Conservation (phyloP, 192 early-diverging fungal species). For the Linnemannia exigua region DNA sequence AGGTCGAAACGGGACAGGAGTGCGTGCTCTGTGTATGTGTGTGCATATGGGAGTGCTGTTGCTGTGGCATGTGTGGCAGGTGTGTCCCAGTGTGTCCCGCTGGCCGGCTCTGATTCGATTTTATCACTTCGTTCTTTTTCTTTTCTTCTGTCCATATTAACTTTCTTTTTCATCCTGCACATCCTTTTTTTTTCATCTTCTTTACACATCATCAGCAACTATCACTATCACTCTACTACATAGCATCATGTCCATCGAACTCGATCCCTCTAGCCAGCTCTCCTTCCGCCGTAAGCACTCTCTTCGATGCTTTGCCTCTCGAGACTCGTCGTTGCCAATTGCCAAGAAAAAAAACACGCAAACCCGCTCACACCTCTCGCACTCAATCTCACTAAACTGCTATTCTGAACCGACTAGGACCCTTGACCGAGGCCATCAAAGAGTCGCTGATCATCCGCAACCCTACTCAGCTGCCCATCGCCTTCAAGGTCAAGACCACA, state of each 20-base stretch:
- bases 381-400: background rate
- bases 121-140: background rate
- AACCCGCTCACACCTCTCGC: background rate
- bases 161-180: background rate
- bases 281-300: slow-evolving; percentile 68
- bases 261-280: slow-evolving; percentile 69
- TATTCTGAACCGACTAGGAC: slow-evolving; percentile 61
- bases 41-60: no score
- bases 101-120: background rate
- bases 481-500: slow-evolving; percentile 99
- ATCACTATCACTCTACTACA: no score
- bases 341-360: no score
- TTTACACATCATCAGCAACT: background rate
- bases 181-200: background rate
- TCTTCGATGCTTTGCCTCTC: background rate
- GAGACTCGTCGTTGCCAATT: background rate
- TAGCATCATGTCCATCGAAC: slow-evolving; percentile 73
- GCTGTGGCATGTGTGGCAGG: slow-evolving; percentile 1
- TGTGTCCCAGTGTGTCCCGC: background rate
- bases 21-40: no score
- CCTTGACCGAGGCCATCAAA: slow-evolving; percentile 72
- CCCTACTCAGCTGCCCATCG: slow-evolving; percentile 74
- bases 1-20: background rate
- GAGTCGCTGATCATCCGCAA: slow-evolving; percentile 71
- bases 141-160: background rate